These are phyloP conservation scores for Globisporangium solare DNA, from an alignment of 352 stramenopile species.

Conservation along the genomic window DNA sequence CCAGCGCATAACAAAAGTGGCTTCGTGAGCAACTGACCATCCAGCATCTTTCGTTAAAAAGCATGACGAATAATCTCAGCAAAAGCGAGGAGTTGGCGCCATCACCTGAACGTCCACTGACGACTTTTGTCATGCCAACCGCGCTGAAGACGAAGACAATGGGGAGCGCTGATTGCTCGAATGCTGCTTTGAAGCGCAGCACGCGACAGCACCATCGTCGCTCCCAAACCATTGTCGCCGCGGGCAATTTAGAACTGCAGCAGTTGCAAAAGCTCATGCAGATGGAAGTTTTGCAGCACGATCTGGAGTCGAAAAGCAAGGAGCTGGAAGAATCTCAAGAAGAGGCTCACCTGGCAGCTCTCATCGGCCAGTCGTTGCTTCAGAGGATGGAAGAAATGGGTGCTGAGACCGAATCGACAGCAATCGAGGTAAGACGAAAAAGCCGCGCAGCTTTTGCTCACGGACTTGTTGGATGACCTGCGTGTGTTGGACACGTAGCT, in stretches of 20 bases:
- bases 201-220: constrained; percentile 19
- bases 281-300: constrained; percentile 40
- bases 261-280: constrained; percentile 32
- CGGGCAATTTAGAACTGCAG: constrained; percentile 28
- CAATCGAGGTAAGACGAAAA: constrained; percentile 9
- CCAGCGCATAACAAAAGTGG: not conserved
- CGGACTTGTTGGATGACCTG: not conserved
- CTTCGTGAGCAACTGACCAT: not conserved
- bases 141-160: not conserved
- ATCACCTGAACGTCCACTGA: not conserved
- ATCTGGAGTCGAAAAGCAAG: constrained; percentile 43
- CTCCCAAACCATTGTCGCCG: constrained; percentile 31
- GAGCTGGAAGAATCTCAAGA: constrained; percentile 44
- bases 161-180: constrained; percentile 1
- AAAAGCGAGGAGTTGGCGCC: not conserved
- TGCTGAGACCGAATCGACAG: constrained; percentile 28
- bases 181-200: constrained; percentile 5
- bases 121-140: not conserved
- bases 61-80: not conserved
- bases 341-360: constrained; percentile 38
- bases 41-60: not conserved
- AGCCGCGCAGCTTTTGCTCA: not conserved
- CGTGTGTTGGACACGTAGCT: constrained; percentile 14
- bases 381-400: constrained; percentile 46
- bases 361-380: constrained; percentile 45